Base-by-base conservation (phyloP, 2,329 filamentous ascomycete species). In the Epichloe baconii region DNA sequence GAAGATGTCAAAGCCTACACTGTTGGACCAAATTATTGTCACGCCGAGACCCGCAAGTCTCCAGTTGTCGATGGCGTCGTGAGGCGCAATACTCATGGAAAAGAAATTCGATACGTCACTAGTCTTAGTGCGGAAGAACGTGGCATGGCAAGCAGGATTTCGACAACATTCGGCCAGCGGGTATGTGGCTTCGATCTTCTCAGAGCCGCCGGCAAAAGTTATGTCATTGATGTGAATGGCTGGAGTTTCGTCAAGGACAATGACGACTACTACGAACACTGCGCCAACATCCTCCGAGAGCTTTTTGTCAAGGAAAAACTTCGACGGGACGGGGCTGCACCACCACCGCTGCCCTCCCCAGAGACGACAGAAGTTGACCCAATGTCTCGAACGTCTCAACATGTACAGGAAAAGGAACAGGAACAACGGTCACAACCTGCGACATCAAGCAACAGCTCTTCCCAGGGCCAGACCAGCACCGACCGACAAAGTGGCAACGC, bases 181-280 rank as follows among this genome's bases (percentile, higher is more conserved):
- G 90, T 98, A 3, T 98, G 93, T 64, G 93, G 93, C 0, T 98
- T 98, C 61, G 93, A 98, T 65, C 76, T 98, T 54, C 74, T 98
- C 52, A 83, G 94, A 31, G 88, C 90, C 12, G 83, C 82, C 47
- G 88, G 89, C 15, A 88, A 88, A 66, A 97, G 91, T 65, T 98
- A 88, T 68, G 93, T 98, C 47, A 98, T 98, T 58, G 93, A 98
- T 61, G 93, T 98, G 59, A 98, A 98, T 66, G 93, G 93, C 12
- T 98, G 94, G 94, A 97, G 91, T 64, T 98, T 98, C 62, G 93
- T 98, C 66, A 98, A 98, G 66, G 94, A 98, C 66, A 98, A 98
- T 61, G 91, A 96, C 55, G 90, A 95, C 54, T 98, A 98, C 67
- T 98, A 98, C 65, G 87, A 97, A 62, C 88, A 88, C 62, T 93